phyloP scores from a whole-genome alignment of 352 stramenopile species.

The Pythium scleroteichum region DNA sequence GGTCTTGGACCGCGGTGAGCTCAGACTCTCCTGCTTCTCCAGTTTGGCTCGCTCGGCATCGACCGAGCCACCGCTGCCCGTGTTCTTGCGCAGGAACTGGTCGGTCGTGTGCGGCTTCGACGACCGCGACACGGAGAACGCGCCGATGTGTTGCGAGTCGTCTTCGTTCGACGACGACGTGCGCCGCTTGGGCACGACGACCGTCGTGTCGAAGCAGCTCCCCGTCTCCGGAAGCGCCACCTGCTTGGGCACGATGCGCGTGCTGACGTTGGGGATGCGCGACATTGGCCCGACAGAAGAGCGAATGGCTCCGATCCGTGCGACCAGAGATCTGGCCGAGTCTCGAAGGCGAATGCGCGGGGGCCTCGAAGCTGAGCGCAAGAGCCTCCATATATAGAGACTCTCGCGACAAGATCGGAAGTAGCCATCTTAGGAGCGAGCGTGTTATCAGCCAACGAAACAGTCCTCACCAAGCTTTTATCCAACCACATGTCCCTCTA shows the following conservation, averaged over 20 bases:
- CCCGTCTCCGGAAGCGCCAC: conserved; percentile 87
- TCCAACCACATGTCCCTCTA: too few species aligned
- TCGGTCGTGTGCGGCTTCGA: conserved; percentile 84
- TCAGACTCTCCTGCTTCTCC: conserved; percentile 38
- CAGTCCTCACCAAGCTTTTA: too few species aligned
- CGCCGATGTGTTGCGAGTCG: conserved; percentile 61
- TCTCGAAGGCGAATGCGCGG: too few species aligned
- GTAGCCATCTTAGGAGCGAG: too few species aligned
- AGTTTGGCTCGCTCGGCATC: conserved; percentile 66
- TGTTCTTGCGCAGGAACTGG: conserved; percentile 90
- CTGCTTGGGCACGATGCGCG: conserved; percentile 77
- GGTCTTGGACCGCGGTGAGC: conserved; percentile 52
- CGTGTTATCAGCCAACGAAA: too few species aligned
- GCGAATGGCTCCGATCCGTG: conserved; percentile 15
- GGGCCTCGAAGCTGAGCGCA: neutral
- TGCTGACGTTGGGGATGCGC: conserved; percentile 84
- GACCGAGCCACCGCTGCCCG: conserved; percentile 84
- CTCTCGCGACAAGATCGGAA: neutral
- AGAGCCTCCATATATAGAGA: conserved; percentile 1
- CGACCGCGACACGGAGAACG: conserved; percentile 92
- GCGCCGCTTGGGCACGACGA: conserved; percentile 61
- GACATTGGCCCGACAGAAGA: conserved; percentile 41
- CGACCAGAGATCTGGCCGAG: neutral
- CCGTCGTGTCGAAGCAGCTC: conserved; percentile 95
- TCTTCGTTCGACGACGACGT: conserved; percentile 68